These are phyloP conservation scores for Metschnikowia kunwiensis DNA, from an alignment of 805 yeast species.

Conservation along the genomic window DNA sequence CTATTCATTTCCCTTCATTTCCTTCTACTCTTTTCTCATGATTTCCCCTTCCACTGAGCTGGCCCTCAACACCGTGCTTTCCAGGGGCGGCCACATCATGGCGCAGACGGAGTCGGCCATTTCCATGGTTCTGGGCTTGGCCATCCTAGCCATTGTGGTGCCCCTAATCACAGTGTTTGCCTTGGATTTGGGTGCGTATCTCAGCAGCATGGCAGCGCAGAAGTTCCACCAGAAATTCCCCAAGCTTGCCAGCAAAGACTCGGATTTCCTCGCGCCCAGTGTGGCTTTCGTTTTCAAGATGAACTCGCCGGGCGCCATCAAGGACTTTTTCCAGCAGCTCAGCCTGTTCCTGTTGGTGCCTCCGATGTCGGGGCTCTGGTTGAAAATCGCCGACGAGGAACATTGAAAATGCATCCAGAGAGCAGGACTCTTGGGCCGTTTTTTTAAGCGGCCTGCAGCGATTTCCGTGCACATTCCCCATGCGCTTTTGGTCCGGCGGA, in stretches of 20 bases:
- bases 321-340: slow-evolving; percentile 1
- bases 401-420: background rate
- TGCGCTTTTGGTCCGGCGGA: too few relatives aligned
- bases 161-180: slow-evolving; percentile 2
- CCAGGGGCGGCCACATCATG: slow-evolving; percentile 1
- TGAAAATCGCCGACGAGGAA: slow-evolving; percentile 6
- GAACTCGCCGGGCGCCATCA: slow-evolving; percentile 2
- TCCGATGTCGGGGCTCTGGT: slow-evolving; percentile 4
- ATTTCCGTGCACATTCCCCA: too few relatives aligned
- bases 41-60: too few relatives aligned
- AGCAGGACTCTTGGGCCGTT: background rate
- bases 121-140: slow-evolving; percentile 6
- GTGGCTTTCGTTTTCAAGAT: slow-evolving; percentile 4
- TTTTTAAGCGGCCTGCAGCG: too few relatives aligned
- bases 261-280: background rate
- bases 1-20: too few relatives aligned
- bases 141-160: slow-evolving; percentile 3
- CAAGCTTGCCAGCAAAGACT: background rate
- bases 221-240: background rate
- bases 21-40: too few relatives aligned
- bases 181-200: slow-evolving; percentile 4
- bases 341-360: slow-evolving; percentile 1
- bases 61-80: background rate
- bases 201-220: slow-evolving; percentile 3
- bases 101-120: slow-evolving; percentile 2